A percentile compares a stretch with the other conserved stretches of the same genome.
Conservation (phyloP, 768 basidiomycete genomes). For the Leccinum incarnatum region DNA sequence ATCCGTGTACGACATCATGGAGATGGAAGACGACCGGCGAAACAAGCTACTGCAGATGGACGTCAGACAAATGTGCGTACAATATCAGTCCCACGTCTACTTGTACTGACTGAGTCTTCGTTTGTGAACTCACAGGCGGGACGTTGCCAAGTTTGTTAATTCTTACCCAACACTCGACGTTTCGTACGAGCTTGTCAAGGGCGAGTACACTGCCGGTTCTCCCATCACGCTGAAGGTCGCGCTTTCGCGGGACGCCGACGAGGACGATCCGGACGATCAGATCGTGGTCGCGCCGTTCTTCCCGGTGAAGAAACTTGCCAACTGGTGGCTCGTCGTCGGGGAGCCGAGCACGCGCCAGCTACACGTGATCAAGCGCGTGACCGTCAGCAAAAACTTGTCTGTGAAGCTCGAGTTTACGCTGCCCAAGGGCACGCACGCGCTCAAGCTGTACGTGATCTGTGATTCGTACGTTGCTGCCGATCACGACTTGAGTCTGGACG, state of each 20-base stretch:
- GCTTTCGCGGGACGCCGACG: constrained; percentile 79
- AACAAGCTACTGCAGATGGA: constrained; percentile 83
- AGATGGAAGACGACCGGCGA: constrained; percentile 92
- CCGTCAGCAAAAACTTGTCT: constrained; percentile 65
- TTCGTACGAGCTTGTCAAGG: constrained; percentile 78
- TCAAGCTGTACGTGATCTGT: constrained; percentile 90
- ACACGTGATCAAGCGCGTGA: constrained; percentile 82
- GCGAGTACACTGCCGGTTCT: constrained; percentile 80
- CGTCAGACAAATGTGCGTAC: constrained; percentile 75
- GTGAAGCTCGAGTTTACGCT: constrained; percentile 91
- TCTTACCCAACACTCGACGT: constrained; percentile 97
- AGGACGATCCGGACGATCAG: constrained; percentile 72
- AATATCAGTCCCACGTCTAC: neutral
- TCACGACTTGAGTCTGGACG: constrained; percentile 82
- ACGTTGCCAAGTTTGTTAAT: constrained; percentile 94
- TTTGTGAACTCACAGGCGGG: constrained; percentile 55
- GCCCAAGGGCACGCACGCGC: constrained; percentile 75
- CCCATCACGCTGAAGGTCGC: constrained; percentile 80
- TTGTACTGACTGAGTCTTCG: neutral
- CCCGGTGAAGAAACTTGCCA: constrained; percentile 85
- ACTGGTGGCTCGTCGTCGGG: constrained; percentile 98
- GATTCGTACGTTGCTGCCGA: constrained; percentile 92
- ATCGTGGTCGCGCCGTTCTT: constrained; percentile 92
- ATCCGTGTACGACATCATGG: constrained; percentile 97
- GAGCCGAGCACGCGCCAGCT: constrained; percentile 77